phyloP scores from a whole-genome alignment of 352 stramenopile species.

The Phytophthora sp. region DNA sequence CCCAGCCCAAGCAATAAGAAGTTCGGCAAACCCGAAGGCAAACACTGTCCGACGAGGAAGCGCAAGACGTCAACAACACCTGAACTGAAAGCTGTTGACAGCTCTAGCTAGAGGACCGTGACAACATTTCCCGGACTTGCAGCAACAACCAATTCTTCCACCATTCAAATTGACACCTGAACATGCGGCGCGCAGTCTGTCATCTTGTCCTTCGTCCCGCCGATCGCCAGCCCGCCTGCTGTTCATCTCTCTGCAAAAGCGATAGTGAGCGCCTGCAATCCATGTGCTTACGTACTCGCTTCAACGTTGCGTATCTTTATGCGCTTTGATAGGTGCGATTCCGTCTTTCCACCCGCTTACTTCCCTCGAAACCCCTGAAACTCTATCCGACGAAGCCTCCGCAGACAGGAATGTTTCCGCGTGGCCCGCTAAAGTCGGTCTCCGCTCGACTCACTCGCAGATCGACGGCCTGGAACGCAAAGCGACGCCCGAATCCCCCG shows the following conservation, averaged over 20 bases:
- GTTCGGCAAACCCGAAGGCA: no score
- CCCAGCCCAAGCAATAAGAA: no score
- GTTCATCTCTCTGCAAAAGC: neutral
- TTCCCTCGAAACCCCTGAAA: neutral
- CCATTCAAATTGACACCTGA: no score
- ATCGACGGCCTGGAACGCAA: slow-evolving; percentile 21
- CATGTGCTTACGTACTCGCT: slow-evolving; percentile 3
- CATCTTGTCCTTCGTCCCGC: no score
- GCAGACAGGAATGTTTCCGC: neutral
- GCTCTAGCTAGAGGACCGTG: no score
- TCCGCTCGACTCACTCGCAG: slow-evolving; percentile 11
- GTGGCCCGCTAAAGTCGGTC: neutral
- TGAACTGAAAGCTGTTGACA: no score
- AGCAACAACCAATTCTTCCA: no score
- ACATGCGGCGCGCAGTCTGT: no score
- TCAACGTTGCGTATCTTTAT: slow-evolving; percentile 32
- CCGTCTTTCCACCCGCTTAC: neutral
- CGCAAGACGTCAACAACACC: no score
- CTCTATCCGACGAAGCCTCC: neutral
- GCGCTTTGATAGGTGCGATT: slow-evolving; percentile 26
- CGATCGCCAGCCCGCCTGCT: no score
- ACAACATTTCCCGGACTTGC: no score
- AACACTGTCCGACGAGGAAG: no score
- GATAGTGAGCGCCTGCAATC: neutral
- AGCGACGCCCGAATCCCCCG: slow-evolving; percentile 1